Evolutionary conservation across 257 asterid genomes (phyloP).

Genomic region (Knoxia roxburghii): DNA sequence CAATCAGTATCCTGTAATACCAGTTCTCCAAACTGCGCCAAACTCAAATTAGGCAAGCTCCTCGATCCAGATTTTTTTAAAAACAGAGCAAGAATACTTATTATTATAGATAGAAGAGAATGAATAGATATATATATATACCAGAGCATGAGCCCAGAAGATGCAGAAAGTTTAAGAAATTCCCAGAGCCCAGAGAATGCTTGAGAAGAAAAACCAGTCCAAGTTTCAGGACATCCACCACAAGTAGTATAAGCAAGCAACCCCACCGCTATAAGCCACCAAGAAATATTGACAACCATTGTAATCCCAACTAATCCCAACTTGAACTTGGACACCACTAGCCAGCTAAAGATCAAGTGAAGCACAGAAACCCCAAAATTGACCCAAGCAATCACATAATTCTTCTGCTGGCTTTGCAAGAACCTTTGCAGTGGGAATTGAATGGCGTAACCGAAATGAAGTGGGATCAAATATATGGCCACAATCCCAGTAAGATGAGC

Average conservation of each 20-base stretch:
- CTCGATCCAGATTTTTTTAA: too few species aligned
- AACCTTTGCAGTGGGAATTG: slow-evolving; percentile 72
- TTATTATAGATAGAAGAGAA: too few species aligned
- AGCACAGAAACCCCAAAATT: slow-evolving; percentile 32
- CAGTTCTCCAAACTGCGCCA: slow-evolving; percentile 59
- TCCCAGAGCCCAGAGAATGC: slow-evolving; percentile 87
- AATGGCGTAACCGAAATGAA: slow-evolving; percentile 66
- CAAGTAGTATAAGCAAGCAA: slow-evolving; percentile 37
- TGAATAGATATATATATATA: slow-evolving; percentile 13
- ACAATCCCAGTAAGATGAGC: slow-evolving; percentile 71
- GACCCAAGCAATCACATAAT: slow-evolving; percentile 50
- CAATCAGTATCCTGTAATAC: slow-evolving; percentile 58
- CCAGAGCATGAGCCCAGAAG: slow-evolving; percentile 96
- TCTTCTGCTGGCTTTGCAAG: slow-evolving; percentile 84
- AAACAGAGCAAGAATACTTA: not conserved
- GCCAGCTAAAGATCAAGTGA: slow-evolving; percentile 53
- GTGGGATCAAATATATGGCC: slow-evolving; percentile 52
- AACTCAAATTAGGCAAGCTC: not conserved
- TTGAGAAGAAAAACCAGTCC: slow-evolving; percentile 68
- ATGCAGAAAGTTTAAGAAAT: slow-evolving; percentile 62
- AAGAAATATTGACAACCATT: slow-evolving; percentile 49
- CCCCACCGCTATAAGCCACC: slow-evolving; percentile 52
- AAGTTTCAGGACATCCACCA: slow-evolving; percentile 81
- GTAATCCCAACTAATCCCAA: slow-evolving; percentile 49
- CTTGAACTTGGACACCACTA: slow-evolving; percentile 39